These are phyloP conservation scores for Podospora comata DNA, from an alignment of 495 filamentous ascomycete genomes.

Conservation along the genomic window DNA sequence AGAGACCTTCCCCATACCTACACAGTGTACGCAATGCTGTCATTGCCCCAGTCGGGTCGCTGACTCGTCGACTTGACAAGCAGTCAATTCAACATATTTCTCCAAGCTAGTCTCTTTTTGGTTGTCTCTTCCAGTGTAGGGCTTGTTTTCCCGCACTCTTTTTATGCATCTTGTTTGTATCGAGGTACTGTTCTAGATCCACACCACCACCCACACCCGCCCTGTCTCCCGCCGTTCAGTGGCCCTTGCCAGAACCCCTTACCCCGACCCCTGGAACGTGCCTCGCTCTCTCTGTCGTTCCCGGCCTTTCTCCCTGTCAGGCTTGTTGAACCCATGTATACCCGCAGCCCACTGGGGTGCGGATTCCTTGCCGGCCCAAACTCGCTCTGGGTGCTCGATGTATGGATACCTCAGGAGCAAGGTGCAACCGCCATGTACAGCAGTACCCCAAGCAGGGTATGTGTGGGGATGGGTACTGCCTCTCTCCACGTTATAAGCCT, in stretches of 20 bases:
- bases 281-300: constrained; percentile 14
- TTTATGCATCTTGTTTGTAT: not conserved
- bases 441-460: constrained; percentile 14
- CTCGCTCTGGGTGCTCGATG: constrained; percentile 17
- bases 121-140: not conserved
- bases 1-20: not conserved
- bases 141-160: constrained; percentile 1
- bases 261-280: constrained; percentile 12
- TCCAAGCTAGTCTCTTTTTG: not conserved
- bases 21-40: not conserved
- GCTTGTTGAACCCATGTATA: not conserved
- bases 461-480: constrained; percentile 33
- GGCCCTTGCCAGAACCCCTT: constrained; percentile 10
- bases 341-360: constrained; percentile 23
- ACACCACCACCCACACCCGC: not conserved
- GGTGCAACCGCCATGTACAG: not conserved
- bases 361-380: constrained; percentile 23
- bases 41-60: not conserved
- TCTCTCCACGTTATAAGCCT: constrained; percentile 33
- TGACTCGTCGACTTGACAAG: not conserved
- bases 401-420: constrained; percentile 6
- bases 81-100: not conserved
- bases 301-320: constrained; percentile 20
- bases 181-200: constrained; percentile 1
- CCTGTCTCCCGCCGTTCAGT: constrained; percentile 6